phyloP scores from a whole-genome alignment of 768 basidiomycete species.

The Russula griseocarnosa region DNA sequence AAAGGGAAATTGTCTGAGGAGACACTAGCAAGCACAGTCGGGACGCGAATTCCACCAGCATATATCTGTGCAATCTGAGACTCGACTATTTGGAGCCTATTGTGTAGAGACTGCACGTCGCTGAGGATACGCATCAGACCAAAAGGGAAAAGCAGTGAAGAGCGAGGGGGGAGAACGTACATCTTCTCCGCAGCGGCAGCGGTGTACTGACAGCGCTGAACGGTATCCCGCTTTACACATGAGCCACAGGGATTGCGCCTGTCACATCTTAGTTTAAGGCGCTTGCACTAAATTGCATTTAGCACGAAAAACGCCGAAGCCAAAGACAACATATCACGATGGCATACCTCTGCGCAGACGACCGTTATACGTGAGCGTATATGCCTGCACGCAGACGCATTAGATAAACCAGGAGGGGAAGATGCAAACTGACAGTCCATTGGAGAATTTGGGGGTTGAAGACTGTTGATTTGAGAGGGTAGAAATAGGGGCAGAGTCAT shows the following conservation, averaged over 20 bases:
- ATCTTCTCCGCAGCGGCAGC: conserved; percentile 84
- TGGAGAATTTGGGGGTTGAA: conserved; percentile 33
- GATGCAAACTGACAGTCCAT: conserved; percentile 32
- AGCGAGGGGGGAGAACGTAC: conserved; percentile 39
- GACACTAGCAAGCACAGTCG: conserved; percentile 6
- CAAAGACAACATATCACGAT: not conserved
- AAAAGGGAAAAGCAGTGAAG: too few species aligned
- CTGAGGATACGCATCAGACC: conserved; percentile 35
- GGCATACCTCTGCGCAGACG: conserved; percentile 71
- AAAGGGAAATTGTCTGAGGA: conserved; percentile 28
- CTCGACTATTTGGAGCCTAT: conserved; percentile 71
- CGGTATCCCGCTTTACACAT: conserved; percentile 75
- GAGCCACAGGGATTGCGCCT: conserved; percentile 71
- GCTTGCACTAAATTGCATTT: conserved; percentile 62
- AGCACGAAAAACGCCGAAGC: not conserved
- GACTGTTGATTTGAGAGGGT: conserved; percentile 10
- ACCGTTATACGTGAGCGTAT: conserved; percentile 75
- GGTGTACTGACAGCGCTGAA: conserved; percentile 69
- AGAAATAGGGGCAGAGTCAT: conserved; percentile 1
- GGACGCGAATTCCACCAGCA: conserved; percentile 27
- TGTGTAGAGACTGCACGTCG: conserved; percentile 79
- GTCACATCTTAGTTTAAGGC: conserved; percentile 83
- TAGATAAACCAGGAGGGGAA: conserved; percentile 11
- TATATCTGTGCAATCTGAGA: conserved; percentile 48
- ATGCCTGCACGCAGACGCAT: conserved; percentile 41